Base-by-base conservation (phyloP, 371 early-diverging fungal genomes). In the Mortierella sp. region DNA sequence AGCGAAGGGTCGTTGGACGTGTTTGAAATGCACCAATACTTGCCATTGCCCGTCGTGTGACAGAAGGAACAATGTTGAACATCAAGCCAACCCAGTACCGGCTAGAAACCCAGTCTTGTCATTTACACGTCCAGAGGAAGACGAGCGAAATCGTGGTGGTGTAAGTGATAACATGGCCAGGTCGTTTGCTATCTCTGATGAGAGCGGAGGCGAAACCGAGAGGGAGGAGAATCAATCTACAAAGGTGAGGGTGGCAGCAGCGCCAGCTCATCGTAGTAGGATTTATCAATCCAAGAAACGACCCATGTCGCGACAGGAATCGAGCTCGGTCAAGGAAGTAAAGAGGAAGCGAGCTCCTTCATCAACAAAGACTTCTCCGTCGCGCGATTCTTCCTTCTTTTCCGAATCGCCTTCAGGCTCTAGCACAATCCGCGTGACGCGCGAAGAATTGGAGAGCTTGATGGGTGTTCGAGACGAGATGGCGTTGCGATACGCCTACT, bases 81-180 rank as follows among this genome's bases (percentile, higher is more conserved):
- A 43, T 43, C 47, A 24, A 16, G 1, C 26, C 18, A 64, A 30
- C 18, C 12, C 1, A 32, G 20, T 10, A 24, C 5, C 58, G 11
- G 30, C 0, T 18, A 47, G 30, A 20, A 12, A 18, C 10, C 62
- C 26, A 10, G 47, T 63, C 1, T 9, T 69, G 24, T 45, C 51
- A 67, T 78, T 74, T 59, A 66, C 70, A 3, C 70, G 68, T 28
- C 79, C 79, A 0, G 71, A 73, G 2, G 79, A 78, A 0, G 71
- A 74, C 32, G 14, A 47, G 1, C 62, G 74, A 24, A 78, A 78
- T 49, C 54, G 74, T 2, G 79, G 74, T 0, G 67, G 74, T 3
- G 57, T 78, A 6, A 24, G 39, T 10, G 73, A 78, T 52, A 35
- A 28, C 1, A 47, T 72, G 52, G 45, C 30, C 11, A 3, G 28